Base-by-base conservation (phyloP, 2,329 filamentous ascomycete genomes). In the Rutstroemia sp. region DNA sequence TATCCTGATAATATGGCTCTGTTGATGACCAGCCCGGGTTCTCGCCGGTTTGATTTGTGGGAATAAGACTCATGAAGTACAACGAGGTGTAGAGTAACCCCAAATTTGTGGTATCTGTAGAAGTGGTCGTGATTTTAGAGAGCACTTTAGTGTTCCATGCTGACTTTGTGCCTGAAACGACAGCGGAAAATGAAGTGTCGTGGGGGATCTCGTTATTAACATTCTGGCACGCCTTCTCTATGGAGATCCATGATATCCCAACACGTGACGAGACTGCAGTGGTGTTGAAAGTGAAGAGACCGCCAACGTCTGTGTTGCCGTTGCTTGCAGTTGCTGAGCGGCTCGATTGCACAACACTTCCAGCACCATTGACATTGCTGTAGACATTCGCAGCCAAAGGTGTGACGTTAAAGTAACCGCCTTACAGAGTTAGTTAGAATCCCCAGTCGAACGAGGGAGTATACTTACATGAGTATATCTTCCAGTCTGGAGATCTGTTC, bases 1-100 rank as follows among this genome's bases (percentile, higher is more conserved):
- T 80, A 57, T 89, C 86, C 57, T 87, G 82, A 64, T 86, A 89
- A 64, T 87, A 88, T 1, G 86, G 85, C 67, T 89, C 86, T 0
- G 66, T 63, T 1, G 81, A 84, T 1, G 72, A 67, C 85, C 86
- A 89, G 0, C 76, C 69, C 0, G 85, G 84, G 58, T 88, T 89
- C 66, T 89, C 86, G 0, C 83, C 84, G 0, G 84, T 88, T 59
- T 83, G 81, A 65, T 89, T 87, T 0, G 83, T 84, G 0, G 86
- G 63, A 2, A 65, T 45, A 12, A 65, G 53, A 41, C 60, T 62
- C 63, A 65, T 64, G 45, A 60, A 84, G 65, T 88, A 89, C 23
- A 89, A 67, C 0, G 82, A 84, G 0, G 82, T 81, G 70, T 89
- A 89, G 2, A 89, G 72, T 34, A 87, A 72, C 48, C 76, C 72